Conservation (phyloP, 495 filamentous ascomycete species). For the Parachaetomium inaequale region DNA sequence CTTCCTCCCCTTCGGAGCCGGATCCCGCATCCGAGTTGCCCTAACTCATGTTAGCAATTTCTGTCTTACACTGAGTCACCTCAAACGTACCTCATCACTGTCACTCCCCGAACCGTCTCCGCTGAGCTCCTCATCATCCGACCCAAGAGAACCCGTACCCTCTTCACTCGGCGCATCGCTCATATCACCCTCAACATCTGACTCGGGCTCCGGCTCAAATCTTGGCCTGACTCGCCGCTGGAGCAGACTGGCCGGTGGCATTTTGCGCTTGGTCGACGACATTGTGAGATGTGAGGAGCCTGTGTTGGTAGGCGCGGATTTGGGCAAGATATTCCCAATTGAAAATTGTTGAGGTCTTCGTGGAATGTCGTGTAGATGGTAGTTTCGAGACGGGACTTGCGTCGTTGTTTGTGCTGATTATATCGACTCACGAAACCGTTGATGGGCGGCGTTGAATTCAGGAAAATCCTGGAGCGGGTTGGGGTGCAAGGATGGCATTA, state of each 20-base stretch:
- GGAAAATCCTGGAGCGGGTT: neutral
- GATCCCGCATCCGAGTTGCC: constrained; percentile 11
- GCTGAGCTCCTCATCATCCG: constrained; percentile 25
- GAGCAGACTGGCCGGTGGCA: constrained; percentile 31
- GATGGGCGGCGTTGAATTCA: neutral
- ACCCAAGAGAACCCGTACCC: constrained; percentile 25
- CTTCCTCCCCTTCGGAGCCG: constrained; percentile 26
- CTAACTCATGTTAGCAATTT: constrained; percentile 18
- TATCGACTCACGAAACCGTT: no score
- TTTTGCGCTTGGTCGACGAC: constrained; percentile 34
- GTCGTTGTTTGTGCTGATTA: no score
- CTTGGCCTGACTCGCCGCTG: constrained; percentile 59
- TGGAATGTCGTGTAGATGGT: no score
- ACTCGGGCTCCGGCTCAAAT: constrained; percentile 53
- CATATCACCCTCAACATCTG: constrained; percentile 39
- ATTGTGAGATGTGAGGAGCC: constrained; percentile 13
- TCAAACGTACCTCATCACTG: constrained; percentile 21
- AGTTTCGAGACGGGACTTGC: no score
- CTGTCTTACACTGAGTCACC: neutral
- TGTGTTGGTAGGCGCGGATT: neutral
- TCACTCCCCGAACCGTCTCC: constrained; percentile 29
- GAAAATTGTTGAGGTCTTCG: no score
- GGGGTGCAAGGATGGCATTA: neutral
- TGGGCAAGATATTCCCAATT: neutral
- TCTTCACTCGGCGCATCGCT: constrained; percentile 38